Conservation (phyloP, 768 basidiomycete species). For the Suillus hirtellus region DNA sequence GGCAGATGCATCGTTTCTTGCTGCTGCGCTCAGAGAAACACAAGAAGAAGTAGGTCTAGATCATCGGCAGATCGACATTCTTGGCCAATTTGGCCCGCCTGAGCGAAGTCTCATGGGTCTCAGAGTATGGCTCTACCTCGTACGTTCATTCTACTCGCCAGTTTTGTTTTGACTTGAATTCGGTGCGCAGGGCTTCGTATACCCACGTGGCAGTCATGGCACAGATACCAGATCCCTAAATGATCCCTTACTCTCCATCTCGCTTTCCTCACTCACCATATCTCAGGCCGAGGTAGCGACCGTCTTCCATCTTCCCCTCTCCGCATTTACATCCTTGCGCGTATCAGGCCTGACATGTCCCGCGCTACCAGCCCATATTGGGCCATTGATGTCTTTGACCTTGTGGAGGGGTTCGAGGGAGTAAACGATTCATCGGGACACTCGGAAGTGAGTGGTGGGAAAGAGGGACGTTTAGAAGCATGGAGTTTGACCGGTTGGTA, state of each 20-base stretch:
- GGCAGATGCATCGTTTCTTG: background rate
- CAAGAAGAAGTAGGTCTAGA: background rate
- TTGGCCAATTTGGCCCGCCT: conserved; percentile 66
- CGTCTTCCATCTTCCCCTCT: background rate
- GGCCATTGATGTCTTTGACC: background rate
- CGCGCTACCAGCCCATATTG: background rate
- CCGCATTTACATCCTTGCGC: background rate
- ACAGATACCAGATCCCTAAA: background rate
- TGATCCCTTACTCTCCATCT: background rate
- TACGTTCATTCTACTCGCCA: background rate
- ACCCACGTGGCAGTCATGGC: background rate
- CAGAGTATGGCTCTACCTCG: background rate
- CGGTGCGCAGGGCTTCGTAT: background rate
- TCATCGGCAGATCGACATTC: conserved; percentile 49
- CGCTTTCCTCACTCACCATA: background rate
- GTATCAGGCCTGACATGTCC: background rate
- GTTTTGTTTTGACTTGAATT: background rate
- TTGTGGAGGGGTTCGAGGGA: background rate
- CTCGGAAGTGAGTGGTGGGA: background rate
- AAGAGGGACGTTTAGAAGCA: conserved; percentile 55
- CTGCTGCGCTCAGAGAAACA: conserved; percentile 1
- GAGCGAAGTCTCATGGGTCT: conserved; percentile 32
- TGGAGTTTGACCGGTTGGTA: conserved; percentile 91
- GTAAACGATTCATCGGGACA: background rate
- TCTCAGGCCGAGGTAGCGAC: background rate